Conservation (phyloP, 2,329 filamentous ascomycete genomes). For the Trichothecium sympodiale region DNA sequence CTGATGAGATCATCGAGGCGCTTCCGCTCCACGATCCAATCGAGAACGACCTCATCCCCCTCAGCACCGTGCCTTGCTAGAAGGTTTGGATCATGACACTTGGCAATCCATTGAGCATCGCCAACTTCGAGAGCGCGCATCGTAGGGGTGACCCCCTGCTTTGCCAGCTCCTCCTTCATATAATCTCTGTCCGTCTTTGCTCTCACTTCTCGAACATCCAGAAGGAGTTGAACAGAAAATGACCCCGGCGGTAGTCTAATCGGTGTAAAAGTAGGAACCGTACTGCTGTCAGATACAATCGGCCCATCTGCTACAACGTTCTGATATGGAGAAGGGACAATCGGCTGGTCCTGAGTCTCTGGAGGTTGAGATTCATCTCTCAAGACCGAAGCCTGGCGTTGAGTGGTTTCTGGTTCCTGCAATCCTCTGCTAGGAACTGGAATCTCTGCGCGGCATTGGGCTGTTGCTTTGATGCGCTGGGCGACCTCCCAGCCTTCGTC, state of each 20-base stretch:
- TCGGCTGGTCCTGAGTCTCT: background rate
- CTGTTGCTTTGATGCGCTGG: slow-evolving; percentile 46
- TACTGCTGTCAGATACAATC: slow-evolving; percentile 14
- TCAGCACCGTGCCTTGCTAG: slow-evolving; percentile 46
- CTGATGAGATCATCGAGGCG: slow-evolving; percentile 68
- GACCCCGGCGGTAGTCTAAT: slow-evolving; percentile 51
- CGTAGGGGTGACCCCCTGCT: slow-evolving; percentile 53
- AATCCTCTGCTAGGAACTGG: slow-evolving; percentile 1
- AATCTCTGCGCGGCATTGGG: slow-evolving; percentile 20
- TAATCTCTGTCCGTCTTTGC: slow-evolving; percentile 66
- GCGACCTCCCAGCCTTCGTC: slow-evolving; percentile 72
- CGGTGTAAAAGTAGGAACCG: slow-evolving; percentile 41
- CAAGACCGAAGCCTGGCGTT: no score
- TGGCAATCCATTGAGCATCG: slow-evolving; percentile 71
- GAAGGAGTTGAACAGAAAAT: slow-evolving; percentile 61
- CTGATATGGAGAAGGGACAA: slow-evolving; percentile 1
- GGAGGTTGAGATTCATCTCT: background rate
- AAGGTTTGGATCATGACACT: slow-evolving; percentile 47
- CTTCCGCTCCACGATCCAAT: slow-evolving; percentile 75
- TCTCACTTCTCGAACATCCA: slow-evolving; percentile 67
- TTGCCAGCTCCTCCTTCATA: slow-evolving; percentile 59
- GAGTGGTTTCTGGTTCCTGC: slow-evolving; percentile 2
- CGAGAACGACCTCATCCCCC: slow-evolving; percentile 61
- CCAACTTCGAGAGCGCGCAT: slow-evolving; percentile 62
- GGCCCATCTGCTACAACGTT: slow-evolving; percentile 8